phyloP scores from a whole-genome alignment of 192 early-diverging fungal genomes.

The Blastocladiella britannica region DNA sequence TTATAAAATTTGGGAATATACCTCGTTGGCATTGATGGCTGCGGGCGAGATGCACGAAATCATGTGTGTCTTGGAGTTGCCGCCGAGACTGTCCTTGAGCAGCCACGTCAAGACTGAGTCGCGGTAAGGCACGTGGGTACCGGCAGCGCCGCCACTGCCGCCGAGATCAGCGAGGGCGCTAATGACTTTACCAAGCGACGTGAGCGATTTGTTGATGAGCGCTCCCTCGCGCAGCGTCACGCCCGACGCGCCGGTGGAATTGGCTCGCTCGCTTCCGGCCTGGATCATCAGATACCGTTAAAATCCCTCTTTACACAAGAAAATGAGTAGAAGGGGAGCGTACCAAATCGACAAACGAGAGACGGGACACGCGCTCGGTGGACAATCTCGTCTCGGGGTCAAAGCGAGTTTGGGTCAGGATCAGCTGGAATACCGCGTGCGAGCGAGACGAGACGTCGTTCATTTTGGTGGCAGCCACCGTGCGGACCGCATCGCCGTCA shows the following conservation, averaged over 20 bases:
- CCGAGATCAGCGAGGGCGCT: conserved; percentile 60
- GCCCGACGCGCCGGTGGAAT: conserved; percentile 66
- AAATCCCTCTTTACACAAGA: no score
- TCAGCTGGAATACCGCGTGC: conserved; percentile 62
- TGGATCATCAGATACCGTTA: no score
- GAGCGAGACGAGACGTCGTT: conserved; percentile 79
- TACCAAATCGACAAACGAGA: conserved; percentile 18
- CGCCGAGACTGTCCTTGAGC: conserved; percentile 61
- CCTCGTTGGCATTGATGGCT: conserved; percentile 42
- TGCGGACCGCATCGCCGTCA: conserved; percentile 57
- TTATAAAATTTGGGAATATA: no score
- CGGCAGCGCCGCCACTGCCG: conserved; percentile 13
- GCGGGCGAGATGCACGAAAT: conserved; percentile 61
- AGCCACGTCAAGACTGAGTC: conserved; percentile 56
- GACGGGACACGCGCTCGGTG: conserved; percentile 56
- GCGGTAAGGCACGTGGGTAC: conserved; percentile 56
- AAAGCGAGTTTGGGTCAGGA: conserved; percentile 41
- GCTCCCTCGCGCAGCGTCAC: conserved; percentile 71
- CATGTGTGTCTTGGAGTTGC: conserved; percentile 65
- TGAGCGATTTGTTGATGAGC: conserved; percentile 84
- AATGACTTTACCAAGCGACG: conserved; percentile 84
- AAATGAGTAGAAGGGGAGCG: neutral
- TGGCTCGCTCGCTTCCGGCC: conserved; percentile 80
- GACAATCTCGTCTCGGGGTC: conserved; percentile 27
- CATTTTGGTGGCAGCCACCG: conserved; percentile 84